Base-by-base conservation (phyloP, 495 filamentous ascomycete genomes). In the Venustampulla echinocandica region DNA sequence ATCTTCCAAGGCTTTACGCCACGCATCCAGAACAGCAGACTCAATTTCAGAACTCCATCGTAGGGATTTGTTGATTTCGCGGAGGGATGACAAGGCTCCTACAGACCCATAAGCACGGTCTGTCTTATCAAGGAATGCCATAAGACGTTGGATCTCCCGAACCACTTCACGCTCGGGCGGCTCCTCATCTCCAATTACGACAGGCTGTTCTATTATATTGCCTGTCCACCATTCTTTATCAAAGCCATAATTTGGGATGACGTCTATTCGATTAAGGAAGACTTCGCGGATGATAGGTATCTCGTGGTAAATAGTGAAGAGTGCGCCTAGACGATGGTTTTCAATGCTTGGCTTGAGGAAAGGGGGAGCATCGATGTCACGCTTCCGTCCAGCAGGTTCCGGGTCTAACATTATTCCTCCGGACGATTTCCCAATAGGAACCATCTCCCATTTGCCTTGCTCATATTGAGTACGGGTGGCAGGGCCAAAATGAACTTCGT, bases 171-270 rank as follows among this genome's bases (percentile, higher is more conserved):
- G 48, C 19, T 61, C 38, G 13, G 57, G 49, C 14, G 50, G 46
- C 5, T 35, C 36, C 17, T 44, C 42, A 9, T 28, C 63, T 55
- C 50, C 73, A 30, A 30, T 7, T 68, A 46, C 69, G 52, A 24
- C 36, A 6, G 74, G 61, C 5, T 75, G 67, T 11, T 78, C 72
- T 24, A 90, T 84, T 0, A 69, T 50, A 9, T 74, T 69, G 4
- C 89, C 90, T 54, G 79, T 81, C 90, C 90, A 96, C 90, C 90
- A 96, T 18, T 90, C 79, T 7, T 73, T 61, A 48, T 84, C 71
- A 45, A 75, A 65, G 1, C 82, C 84, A 37, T 58, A 58, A 22
- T 55, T 57, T 3, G 67, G 64, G 10, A 79, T 67, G 23, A 63
- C 45, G 27, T 66, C 56, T 50, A 68, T 59, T 28, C 71, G 62